Evolutionary conservation across 495 filamentous ascomycete genomes (phyloP).

Genomic region (Friedmanniomyces simplex): DNA sequence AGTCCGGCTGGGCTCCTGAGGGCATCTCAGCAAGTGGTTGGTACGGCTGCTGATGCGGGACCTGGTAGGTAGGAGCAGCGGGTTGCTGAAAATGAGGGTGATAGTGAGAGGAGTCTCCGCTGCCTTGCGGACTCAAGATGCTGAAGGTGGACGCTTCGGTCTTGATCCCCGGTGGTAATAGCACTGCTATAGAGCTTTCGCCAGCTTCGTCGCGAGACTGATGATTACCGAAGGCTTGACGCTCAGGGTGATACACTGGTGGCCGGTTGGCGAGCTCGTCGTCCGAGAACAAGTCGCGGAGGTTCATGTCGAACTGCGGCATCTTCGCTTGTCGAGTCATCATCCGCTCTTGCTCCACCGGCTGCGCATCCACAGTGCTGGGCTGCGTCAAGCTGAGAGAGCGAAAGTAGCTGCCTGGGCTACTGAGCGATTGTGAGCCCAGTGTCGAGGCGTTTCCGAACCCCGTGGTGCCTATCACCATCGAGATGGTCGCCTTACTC

Average conservation of each 20-base stretch:
- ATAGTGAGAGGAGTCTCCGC: neutral
- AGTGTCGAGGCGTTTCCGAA: slow-evolving; percentile 15
- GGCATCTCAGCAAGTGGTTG: neutral
- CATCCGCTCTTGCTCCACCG: neutral
- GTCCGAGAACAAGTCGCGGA: slow-evolving; percentile 45
- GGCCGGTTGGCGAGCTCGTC: slow-evolving; percentile 21
- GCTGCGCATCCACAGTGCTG: neutral
- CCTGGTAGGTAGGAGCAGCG: neutral
- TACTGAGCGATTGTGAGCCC: slow-evolving; percentile 11
- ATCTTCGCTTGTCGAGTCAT: slow-evolving; percentile 26
- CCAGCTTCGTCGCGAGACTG: neutral
- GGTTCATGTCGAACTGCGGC: slow-evolving; percentile 56
- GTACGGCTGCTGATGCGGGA: neutral
- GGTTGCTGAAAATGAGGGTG: slow-evolving; percentile 1
- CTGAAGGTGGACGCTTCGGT: neutral
- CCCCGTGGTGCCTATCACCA: slow-evolving; percentile 60
- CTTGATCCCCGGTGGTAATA: neutral
- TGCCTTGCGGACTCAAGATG: neutral
- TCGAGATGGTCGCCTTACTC: slow-evolving; percentile 86
- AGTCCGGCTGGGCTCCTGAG: neutral
- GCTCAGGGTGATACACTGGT: neutral
- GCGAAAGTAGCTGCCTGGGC: slow-evolving; percentile 13
- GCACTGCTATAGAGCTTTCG: neutral
- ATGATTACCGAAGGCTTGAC: neutral
- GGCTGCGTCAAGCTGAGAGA: slow-evolving; percentile 4